phyloP scores from a whole-genome alignment of 2,329 filamentous ascomycete species.

The Magnaporthales sp. region DNA sequence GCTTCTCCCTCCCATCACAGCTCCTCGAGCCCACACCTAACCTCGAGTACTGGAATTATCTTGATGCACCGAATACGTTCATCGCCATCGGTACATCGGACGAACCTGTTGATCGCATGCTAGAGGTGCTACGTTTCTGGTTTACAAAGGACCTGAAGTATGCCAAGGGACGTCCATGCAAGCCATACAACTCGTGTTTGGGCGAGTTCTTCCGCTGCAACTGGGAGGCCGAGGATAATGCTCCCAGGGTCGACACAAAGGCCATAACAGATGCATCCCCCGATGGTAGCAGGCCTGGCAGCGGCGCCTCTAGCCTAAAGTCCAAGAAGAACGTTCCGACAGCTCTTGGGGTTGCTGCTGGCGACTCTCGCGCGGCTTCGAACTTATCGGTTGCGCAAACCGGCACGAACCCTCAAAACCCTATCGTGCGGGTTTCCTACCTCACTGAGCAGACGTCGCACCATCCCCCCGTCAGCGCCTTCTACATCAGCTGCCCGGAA shows the following conservation, averaged over 20 bases:
- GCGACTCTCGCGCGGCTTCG: slow-evolving; percentile 35
- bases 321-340: slow-evolving; percentile 24
- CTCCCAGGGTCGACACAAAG: slow-evolving; percentile 52
- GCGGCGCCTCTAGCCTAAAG: slow-evolving; percentile 39
- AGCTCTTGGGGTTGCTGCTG: slow-evolving; percentile 1
- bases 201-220: slow-evolving; percentile 98
- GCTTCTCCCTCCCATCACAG: slow-evolving; percentile 92
- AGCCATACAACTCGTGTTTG: slow-evolving; percentile 94
- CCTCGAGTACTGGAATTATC: slow-evolving; percentile 97
- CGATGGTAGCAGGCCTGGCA: slow-evolving; percentile 25
- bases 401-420: slow-evolving; percentile 30
- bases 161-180: slow-evolving; percentile 96
- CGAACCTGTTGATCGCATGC: slow-evolving; percentile 85
- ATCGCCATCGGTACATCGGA: slow-evolving; percentile 77
- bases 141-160: slow-evolving; percentile 99
- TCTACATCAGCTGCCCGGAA: slow-evolving; percentile 85
- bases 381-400: slow-evolving; percentile 43
- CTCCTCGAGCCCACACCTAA: slow-evolving; percentile 94
- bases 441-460: slow-evolving; percentile 97
- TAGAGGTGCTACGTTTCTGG: slow-evolving; percentile 93
- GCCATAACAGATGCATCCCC: slow-evolving; percentile 21
- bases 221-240: slow-evolving; percentile 82
- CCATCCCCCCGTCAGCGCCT: slow-evolving; percentile 94
- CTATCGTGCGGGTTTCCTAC: slow-evolving; percentile 74
- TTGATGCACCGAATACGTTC: slow-evolving; percentile 91